Conservation (phyloP, 306 rosid genomes). For the Medicago lupulina region DNA sequence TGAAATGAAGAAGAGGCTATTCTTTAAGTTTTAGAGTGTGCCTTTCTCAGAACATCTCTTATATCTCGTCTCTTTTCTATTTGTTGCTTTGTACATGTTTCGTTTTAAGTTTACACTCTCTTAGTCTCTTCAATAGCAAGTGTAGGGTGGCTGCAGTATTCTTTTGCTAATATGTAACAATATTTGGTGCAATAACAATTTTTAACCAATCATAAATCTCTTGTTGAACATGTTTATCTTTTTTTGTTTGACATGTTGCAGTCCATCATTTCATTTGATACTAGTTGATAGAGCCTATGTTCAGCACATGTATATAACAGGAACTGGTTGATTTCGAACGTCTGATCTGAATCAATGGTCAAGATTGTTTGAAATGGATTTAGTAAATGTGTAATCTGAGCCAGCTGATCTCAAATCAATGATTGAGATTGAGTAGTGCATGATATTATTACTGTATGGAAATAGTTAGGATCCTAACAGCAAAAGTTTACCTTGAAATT, state of each 20-base stretch:
- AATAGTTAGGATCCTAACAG: no score
- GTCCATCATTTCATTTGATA: not conserved
- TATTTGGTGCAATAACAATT: not conserved
- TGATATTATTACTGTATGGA: no score
- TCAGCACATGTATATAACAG: no score
- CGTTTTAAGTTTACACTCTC: not conserved
- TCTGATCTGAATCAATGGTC: not conserved
- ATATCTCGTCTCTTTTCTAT: not conserved
- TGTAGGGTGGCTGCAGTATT: not conserved
- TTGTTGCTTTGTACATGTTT: not conserved
- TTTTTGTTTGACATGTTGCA: not conserved
- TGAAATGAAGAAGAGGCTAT: conserved; percentile 51
- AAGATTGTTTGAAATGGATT: no score
- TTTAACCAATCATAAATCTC: not conserved
- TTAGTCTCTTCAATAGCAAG: not conserved
- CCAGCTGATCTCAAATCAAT: no score
- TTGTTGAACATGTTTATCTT: not conserved
- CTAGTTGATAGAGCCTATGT: no score
- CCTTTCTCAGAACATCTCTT: not conserved
- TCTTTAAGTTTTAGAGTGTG: not conserved
- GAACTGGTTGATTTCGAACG: not conserved
- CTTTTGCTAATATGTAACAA: not conserved
- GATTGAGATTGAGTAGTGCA: no score
- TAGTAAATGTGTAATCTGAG: no score
- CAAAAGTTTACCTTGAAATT: no score